phyloP scores from a whole-genome alignment of 148 eudicot genomes.

The Polygonum aviculare region DNA sequence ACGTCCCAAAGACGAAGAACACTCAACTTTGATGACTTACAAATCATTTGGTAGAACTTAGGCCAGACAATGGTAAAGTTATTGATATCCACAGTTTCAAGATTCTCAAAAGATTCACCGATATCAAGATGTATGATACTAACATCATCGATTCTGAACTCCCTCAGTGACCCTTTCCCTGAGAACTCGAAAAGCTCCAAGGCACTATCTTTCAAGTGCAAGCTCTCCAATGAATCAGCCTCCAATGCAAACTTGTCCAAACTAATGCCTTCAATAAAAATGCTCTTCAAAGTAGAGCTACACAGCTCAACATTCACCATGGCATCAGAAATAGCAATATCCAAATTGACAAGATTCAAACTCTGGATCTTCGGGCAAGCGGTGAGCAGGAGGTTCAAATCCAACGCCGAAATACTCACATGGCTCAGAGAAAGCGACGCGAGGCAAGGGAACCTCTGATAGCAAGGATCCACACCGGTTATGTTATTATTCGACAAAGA shows the following conservation, averaged over 20 bases:
- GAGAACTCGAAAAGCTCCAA: slow-evolving; percentile 71
- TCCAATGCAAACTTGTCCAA: slow-evolving; percentile 79
- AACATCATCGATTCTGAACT: slow-evolving; percentile 72
- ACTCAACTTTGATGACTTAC: slow-evolving; percentile 61
- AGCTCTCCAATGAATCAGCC: slow-evolving; percentile 67
- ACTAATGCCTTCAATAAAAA: slow-evolving; percentile 70
- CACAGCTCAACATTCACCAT: slow-evolving; percentile 60
- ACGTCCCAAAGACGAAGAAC: slow-evolving; percentile 78
- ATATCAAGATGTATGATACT: slow-evolving; percentile 88
- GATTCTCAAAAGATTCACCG: slow-evolving; percentile 64
- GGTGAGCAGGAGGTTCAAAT: slow-evolving; percentile 64
- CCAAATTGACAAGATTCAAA: slow-evolving; percentile 47
- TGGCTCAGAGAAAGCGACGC: slow-evolving; percentile 65
- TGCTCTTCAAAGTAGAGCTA: slow-evolving; percentile 56
- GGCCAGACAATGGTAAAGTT: slow-evolving; percentile 89
- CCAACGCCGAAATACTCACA: slow-evolving; percentile 74
- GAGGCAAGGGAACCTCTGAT: slow-evolving; percentile 69
- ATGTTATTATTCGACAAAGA: slow-evolving; percentile 61
- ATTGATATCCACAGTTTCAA: slow-evolving; percentile 77
- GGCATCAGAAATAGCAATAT: slow-evolving; percentile 74
- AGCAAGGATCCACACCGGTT: slow-evolving; percentile 71
- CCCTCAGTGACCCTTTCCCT: slow-evolving; percentile 61
- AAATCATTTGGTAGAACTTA: slow-evolving; percentile 71
- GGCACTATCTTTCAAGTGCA: slow-evolving; percentile 83
- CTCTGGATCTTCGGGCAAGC: slow-evolving; percentile 70